phyloP scores from a whole-genome alignment of 2,329 filamentous ascomycete species.

The Didymella sp. region DNA sequence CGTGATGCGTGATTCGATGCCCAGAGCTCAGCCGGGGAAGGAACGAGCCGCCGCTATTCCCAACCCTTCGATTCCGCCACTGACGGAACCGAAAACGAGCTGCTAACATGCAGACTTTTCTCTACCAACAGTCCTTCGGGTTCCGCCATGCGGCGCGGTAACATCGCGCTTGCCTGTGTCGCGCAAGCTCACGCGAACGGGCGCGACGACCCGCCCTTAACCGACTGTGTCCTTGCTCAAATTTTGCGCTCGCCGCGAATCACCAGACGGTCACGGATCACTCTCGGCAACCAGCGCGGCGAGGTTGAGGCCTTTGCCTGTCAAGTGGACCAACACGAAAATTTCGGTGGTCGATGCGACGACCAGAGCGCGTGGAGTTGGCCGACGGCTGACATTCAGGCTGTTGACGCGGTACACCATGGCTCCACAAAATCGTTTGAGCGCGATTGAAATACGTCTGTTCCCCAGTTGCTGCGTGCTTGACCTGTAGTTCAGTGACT shows the following conservation, averaged over 20 bases:
- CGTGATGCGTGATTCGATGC: slow-evolving; percentile 16
- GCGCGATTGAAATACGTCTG: slow-evolving; percentile 35
- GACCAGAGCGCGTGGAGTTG: slow-evolving; percentile 36
- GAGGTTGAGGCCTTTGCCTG: slow-evolving; percentile 25
- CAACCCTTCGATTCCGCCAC: slow-evolving; percentile 26
- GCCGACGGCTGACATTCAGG: slow-evolving; percentile 33
- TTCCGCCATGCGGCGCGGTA: slow-evolving; percentile 21
- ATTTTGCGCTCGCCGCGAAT: slow-evolving; percentile 31
- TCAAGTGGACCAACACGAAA: slow-evolving; percentile 45
- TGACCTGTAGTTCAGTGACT: slow-evolving; percentile 27
- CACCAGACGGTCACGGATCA: slow-evolving; percentile 32
- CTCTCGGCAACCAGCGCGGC: slow-evolving; percentile 26
- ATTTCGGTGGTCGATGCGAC: slow-evolving; percentile 35
- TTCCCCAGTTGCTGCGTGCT: slow-evolving; percentile 24
- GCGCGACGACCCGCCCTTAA: slow-evolving; percentile 32
- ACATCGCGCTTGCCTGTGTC: slow-evolving; percentile 15
- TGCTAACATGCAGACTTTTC: slow-evolving; percentile 40
- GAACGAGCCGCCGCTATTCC: slow-evolving; percentile 33
- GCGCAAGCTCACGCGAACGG: slow-evolving; percentile 22
- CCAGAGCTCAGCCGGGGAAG: slow-evolving; percentile 33
- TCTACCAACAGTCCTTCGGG: slow-evolving; percentile 18
- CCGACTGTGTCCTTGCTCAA: slow-evolving; percentile 33
- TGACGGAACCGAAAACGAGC: slow-evolving; percentile 21
- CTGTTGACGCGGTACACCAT: slow-evolving; percentile 25
- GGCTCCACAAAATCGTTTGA: slow-evolving; percentile 27